phyloP scores from a whole-genome alignment of 1,284 basidiomycete genomes.

The Austropuccinia psidii region DNA sequence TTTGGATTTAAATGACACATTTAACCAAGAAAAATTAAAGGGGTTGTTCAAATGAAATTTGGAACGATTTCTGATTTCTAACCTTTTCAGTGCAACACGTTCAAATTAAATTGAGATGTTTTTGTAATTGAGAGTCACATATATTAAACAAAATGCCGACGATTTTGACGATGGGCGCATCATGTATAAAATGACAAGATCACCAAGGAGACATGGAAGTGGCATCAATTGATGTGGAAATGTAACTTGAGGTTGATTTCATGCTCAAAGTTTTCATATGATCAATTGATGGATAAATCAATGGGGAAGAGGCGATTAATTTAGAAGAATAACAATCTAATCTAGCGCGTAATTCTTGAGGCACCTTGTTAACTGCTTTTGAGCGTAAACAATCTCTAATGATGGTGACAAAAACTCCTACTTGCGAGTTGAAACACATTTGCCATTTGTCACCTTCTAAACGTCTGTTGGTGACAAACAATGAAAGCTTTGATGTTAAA shows the following conservation, averaged over 20 bases:
- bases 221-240: not conserved
- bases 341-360: slow-evolving; percentile 69
- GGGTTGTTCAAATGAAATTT: slow-evolving; percentile 74
- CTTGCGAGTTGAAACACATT: slow-evolving; percentile 79
- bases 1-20: not conserved
- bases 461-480: slow-evolving; percentile 49
- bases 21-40: slow-evolving; percentile 47
- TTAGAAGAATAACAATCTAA: slow-evolving; percentile 75
- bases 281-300: slow-evolving; percentile 45
- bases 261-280: not conserved
- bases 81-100: slow-evolving; percentile 72
- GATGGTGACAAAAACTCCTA: too few species aligned
- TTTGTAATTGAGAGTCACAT: slow-evolving; percentile 59
- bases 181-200: slow-evolving; percentile 50
- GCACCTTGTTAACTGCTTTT: slow-evolving; percentile 50
- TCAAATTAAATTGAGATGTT: slow-evolving; percentile 64
- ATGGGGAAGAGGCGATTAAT: slow-evolving; percentile 58
- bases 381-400: slow-evolving; percentile 63
- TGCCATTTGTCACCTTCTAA: slow-evolving; percentile 76
- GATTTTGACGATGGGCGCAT: slow-evolving; percentile 66
- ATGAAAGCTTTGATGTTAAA: slow-evolving; percentile 95
- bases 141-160: slow-evolving; percentile 69
- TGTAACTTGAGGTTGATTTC: not conserved
- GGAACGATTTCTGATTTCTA: slow-evolving; percentile 53
- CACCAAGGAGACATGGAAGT: not conserved